These are phyloP conservation scores for Aspergillus fijiensis DNA, from an alignment of 2,329 filamentous ascomycete genomes.

Conservation along the genomic window DNA sequence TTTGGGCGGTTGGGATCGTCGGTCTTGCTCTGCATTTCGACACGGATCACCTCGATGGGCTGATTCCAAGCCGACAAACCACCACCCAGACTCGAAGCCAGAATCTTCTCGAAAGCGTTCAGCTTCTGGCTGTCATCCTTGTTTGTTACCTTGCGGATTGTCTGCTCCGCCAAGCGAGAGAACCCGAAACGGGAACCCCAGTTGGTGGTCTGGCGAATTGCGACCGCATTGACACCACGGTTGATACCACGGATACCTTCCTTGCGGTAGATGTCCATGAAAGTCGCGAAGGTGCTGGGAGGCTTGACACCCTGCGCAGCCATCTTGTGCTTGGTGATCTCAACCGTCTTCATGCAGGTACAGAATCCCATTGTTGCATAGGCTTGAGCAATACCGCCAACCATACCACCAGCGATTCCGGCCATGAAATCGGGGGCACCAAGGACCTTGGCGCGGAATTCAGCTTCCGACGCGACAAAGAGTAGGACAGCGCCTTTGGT, in stretches of 20 bases:
- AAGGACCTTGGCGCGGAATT: constrained; percentile 82
- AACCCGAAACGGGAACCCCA: constrained; percentile 97
- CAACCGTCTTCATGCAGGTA: constrained; percentile 99
- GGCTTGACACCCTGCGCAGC: constrained; percentile 79
- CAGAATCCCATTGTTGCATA: constrained; percentile 99
- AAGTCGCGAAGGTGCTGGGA: constrained; percentile 88
- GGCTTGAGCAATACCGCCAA: constrained; percentile 92
- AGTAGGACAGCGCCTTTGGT: constrained; percentile 98
- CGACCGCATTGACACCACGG: constrained; percentile 96
- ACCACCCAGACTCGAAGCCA: constrained; percentile 83
- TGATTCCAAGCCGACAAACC: constrained; percentile 98
- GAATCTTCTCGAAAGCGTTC: constrained; percentile 78
- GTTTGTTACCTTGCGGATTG: constrained; percentile 73
- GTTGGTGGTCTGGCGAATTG: constrained; percentile 98
- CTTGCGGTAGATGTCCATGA: constrained; percentile 93
- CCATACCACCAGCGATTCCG: constrained; percentile 88
- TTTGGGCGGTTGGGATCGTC: constrained; percentile 96
- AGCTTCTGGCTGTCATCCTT: constrained; percentile 82
- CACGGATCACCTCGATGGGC: constrained; percentile 98
- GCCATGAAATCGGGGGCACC: constrained; percentile 84
- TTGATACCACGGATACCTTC: constrained; percentile 97
- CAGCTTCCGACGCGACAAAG: constrained; percentile 97
- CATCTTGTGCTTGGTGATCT: constrained; percentile 98
- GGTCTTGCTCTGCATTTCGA: constrained; percentile 99
- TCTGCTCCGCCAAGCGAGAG: constrained; percentile 83